Evolutionary conservation across 2,329 filamentous ascomycete species (phyloP), one percentile per base, ranked within the genome.

Genomic region (Didymella segeticola): DNA sequence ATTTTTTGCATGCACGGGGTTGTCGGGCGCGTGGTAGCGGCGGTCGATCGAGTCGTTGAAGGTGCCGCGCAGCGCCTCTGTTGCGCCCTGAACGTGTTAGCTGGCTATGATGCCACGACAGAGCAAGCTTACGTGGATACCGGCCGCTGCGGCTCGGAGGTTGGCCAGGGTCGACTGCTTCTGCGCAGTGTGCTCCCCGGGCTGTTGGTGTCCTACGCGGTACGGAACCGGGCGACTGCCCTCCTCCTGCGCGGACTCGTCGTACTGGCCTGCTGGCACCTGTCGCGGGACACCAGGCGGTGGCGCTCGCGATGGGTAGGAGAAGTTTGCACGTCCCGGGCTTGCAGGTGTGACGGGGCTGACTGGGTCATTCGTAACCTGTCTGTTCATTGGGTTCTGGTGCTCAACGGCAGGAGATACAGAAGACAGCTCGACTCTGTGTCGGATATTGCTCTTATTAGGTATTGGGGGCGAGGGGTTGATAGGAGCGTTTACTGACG

Each of bases 31-130:
- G 5, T 48, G 49, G 45, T 67, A 69, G 31, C 66, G 71, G 12
- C 64, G 67, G 49, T 74, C 71, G 36, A 72, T 64, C 3, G 66
- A 62, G 39, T 62, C 61, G 38, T 73, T 73, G 30, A 74, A 62
- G 3, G 70, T 73, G 11, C 71, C 71, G 27, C 71, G 67, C 15
- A 74, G 64, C 36, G 71, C 66, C 60, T 74, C 71, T 42, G 71
- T 63, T 15, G 70, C 71, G 34, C 71, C 71, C 71, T 74, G 34
- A 1, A 9, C 15, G 14, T 37, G 17, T 66, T 14, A 59, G 61
- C 45, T 45, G 19, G 10, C 45, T 34, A 33, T 19, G 11, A 10
- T 25, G n/a, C n/a, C n/a, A n/a, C 25, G 11, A 14, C 9, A 22
- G 1, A 20, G 10, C 10, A 30, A 10, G 29, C 69, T 62, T 66